phyloP scores from a whole-genome alignment of 2,329 filamentous ascomycete genomes.

The Phaeosphaeriaceae sp. region DNA sequence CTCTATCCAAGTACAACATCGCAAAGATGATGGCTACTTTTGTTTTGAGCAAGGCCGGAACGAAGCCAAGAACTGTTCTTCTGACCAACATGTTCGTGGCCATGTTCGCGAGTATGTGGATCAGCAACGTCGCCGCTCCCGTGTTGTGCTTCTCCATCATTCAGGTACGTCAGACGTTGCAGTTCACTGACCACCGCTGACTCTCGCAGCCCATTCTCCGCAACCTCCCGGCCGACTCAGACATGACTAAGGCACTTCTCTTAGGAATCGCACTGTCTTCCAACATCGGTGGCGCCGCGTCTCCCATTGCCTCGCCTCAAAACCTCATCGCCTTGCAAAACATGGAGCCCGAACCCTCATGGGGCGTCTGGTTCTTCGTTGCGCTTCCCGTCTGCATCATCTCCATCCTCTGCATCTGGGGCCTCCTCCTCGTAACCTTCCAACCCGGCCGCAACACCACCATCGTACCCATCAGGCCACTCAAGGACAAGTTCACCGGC shows the following conservation, averaged over 20 bases:
- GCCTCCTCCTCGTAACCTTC: conserved; percentile 84
- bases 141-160: conserved; percentile 98
- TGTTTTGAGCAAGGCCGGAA: conserved; percentile 94
- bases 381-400: conserved; percentile 91
- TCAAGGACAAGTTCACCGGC: conserved; percentile 86
- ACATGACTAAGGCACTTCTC: conserved; percentile 94
- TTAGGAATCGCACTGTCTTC: conserved; percentile 93
- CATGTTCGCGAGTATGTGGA: conserved; percentile 98
- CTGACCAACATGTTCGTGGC: conserved; percentile 99
- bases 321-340: conserved; percentile 97
- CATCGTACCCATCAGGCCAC: conserved; percentile 88
- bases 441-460: conserved; percentile 82
- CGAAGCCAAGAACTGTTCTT: conserved; percentile 84
- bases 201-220: conserved; percentile 83
- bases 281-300: conserved; percentile 95
- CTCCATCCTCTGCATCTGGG: conserved; percentile 87
- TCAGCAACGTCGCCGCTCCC: conserved; percentile 96
- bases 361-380: conserved; percentile 97
- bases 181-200: conserved; percentile 7
- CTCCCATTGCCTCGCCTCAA: conserved; percentile 95
- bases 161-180: conserved; percentile 64
- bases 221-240: conserved; percentile 86
- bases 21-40: conserved; percentile 97
- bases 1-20: conserved; percentile 95
- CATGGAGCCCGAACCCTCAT: conserved; percentile 90